These are phyloP conservation scores for Lactifluus hygrophoroides DNA, from an alignment of 768 basidiomycete species.

Conservation along the genomic window DNA sequence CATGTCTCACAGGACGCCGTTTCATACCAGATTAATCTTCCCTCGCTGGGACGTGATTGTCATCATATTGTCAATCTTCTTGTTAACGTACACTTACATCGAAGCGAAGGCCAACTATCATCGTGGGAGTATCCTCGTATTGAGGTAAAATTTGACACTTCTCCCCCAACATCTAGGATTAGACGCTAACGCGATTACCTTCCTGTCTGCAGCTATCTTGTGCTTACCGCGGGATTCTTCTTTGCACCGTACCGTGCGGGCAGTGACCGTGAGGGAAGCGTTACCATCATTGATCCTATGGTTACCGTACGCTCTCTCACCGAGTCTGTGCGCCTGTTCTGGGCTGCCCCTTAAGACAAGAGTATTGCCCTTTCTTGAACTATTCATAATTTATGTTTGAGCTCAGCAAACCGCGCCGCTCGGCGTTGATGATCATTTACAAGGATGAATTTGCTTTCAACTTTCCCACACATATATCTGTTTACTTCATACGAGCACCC, in stretches of 20 bases:
- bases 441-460: neutral
- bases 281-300: neutral
- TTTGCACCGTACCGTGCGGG: conserved; percentile 51
- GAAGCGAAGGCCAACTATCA: conserved; percentile 99
- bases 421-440: conserved; percentile 2
- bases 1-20: neutral
- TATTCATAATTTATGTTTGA: conserved; percentile 13
- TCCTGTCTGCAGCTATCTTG: conserved; percentile 66
- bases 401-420: neutral
- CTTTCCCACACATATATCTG: neutral
- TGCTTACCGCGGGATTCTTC: conserved; percentile 87
- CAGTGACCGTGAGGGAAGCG: conserved; percentile 16
- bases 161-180: neutral
- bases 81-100: conserved; percentile 98
- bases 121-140: conserved; percentile 88
- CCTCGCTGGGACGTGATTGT: conserved; percentile 97
- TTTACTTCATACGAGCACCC: neutral
- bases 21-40: conserved; percentile 71
- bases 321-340: conserved; percentile 13
- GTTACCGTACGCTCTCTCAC: conserved; percentile 10
- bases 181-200: neutral
- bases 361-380: neutral
- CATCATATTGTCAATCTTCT: conserved; percentile 91
- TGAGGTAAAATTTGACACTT: conserved; percentile 50
- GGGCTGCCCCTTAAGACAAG: neutral